phyloP scores from a whole-genome alignment of 1,284 basidiomycete species.

The Porodaedalea pini region DNA sequence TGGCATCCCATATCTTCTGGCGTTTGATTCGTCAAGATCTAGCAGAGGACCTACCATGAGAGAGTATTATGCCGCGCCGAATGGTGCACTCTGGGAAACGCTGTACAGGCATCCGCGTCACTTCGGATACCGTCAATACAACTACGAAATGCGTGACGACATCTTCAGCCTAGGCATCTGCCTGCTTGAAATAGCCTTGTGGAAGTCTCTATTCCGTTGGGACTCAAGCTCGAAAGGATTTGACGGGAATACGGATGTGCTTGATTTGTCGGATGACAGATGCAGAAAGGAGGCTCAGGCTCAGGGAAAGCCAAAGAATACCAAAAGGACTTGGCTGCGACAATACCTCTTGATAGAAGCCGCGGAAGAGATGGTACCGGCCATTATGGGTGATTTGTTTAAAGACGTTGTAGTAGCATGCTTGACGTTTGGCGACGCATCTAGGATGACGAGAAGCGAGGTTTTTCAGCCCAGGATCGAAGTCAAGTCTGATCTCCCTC shows the following conservation, averaged over 20 bases:
- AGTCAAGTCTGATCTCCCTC: background rate
- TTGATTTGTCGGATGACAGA: background rate
- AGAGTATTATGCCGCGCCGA: background rate
- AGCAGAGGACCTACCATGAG: background rate
- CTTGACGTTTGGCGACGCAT: conserved; percentile 6
- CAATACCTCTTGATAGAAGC: background rate
- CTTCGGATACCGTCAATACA: background rate
- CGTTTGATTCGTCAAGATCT: background rate
- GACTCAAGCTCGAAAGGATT: background rate
- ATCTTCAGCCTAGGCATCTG: conserved; percentile 18
- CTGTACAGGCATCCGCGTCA: background rate
- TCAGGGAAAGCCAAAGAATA: background rate
- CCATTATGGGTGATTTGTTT: conserved; percentile 8
- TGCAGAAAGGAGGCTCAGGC: background rate
- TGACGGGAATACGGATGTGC: background rate
- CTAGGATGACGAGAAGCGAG: background rate
- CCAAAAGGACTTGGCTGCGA: background rate
- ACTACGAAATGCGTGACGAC: conserved; percentile 17
- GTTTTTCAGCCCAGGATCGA: background rate
- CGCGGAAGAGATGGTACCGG: background rate
- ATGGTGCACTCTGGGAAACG: background rate
- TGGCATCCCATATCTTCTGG: conserved; percentile 4
- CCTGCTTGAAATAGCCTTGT: conserved; percentile 18
- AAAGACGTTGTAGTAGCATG: conserved; percentile 11
- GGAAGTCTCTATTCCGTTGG: conserved; percentile 12